Percentiles rank a stretch among this genome's conserved stretches.
phyloP scores from a whole-genome alignment of 2,329 filamentous ascomycete genomes.

The Lachnellula cervina region DNA sequence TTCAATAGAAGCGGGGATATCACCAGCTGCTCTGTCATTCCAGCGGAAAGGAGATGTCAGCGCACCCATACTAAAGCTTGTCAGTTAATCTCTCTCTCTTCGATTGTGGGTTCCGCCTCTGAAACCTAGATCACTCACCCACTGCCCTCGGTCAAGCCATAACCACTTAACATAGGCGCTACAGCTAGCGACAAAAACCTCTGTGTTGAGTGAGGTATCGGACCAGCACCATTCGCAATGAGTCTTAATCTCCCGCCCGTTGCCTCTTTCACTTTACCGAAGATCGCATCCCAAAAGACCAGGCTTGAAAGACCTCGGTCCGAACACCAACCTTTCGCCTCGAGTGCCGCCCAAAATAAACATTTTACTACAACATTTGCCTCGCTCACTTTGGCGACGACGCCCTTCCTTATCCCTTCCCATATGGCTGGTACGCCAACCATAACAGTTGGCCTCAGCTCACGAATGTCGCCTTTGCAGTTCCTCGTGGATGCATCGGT shows the following conservation, averaged over 20 bases:
- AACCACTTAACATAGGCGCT: slow-evolving; percentile 90
- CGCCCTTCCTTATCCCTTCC: slow-evolving; percentile 96
- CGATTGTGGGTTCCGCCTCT: too few relatives aligned
- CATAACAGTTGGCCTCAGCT: slow-evolving; percentile 83
- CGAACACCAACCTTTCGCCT: slow-evolving; percentile 55
- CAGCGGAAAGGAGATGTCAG: slow-evolving; percentile 80
- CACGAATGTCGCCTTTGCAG: slow-evolving; percentile 88
- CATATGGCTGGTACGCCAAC: slow-evolving; percentile 95
- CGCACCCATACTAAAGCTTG: slow-evolving; percentile 76
- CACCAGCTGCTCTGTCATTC: slow-evolving; percentile 71
- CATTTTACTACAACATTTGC: slow-evolving; percentile 66
- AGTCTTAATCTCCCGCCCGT: slow-evolving; percentile 86
- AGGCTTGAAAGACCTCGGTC: slow-evolving; percentile 58
- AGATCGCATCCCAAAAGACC: slow-evolving; percentile 73
- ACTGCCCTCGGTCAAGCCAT: slow-evolving; percentile 74
- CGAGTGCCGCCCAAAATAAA: slow-evolving; percentile 68
- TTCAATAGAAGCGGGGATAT: slow-evolving; percentile 72
- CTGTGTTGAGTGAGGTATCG: slow-evolving; percentile 80
- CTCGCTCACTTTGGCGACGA: slow-evolving; percentile 63
- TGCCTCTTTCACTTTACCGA: slow-evolving; percentile 84
- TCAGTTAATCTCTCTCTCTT: too few relatives aligned
- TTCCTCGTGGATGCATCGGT: slow-evolving; percentile 83
- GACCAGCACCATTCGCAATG: slow-evolving; percentile 90
- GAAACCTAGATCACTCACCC: too few relatives aligned
- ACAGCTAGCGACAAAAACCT: slow-evolving; percentile 89